Conservation (phyloP, 345 rosid species). For the Salix koriyanagi region DNA sequence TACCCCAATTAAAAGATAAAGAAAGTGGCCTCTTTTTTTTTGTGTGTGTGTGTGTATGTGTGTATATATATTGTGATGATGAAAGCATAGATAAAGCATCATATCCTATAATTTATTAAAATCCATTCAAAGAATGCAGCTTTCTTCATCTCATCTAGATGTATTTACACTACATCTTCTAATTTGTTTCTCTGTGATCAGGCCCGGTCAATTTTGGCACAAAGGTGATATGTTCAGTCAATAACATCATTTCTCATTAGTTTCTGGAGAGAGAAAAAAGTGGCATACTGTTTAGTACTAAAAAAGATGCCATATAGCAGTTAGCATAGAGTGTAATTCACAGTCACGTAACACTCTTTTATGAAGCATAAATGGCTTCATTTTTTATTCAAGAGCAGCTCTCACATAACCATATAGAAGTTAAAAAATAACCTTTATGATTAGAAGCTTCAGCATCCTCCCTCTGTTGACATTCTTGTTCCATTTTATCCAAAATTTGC, state of each 20-base stretch:
- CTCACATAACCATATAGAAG: neutral
- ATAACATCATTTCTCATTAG: neutral
- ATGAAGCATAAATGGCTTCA: neutral
- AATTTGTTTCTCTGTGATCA: neutral
- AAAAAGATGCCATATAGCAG: neutral
- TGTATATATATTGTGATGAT: neutral
- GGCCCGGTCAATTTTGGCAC: neutral
- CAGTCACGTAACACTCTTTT: neutral
- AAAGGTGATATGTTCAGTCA: neutral
- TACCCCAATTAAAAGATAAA: neutral
- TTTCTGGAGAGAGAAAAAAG: neutral
- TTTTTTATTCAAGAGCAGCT: neutral
- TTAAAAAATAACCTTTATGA: conserved; percentile 17
- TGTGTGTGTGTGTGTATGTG: no score
- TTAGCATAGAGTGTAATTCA: neutral
- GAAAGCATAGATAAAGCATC: neutral
- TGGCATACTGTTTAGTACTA: neutral
- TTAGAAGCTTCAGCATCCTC: neutral
- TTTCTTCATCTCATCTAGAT: neutral
- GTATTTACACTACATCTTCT: neutral
- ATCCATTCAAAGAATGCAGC: neutral
- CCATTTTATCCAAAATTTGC: conserved; percentile 26
- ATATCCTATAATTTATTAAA: neutral
- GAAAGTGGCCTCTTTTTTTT: neutral
- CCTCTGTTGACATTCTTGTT: conserved; percentile 14